These are phyloP conservation scores for Acanthamoeba castellanii DNA, from an alignment of 208 protist genomes.

Conservation along the genomic window DNA sequence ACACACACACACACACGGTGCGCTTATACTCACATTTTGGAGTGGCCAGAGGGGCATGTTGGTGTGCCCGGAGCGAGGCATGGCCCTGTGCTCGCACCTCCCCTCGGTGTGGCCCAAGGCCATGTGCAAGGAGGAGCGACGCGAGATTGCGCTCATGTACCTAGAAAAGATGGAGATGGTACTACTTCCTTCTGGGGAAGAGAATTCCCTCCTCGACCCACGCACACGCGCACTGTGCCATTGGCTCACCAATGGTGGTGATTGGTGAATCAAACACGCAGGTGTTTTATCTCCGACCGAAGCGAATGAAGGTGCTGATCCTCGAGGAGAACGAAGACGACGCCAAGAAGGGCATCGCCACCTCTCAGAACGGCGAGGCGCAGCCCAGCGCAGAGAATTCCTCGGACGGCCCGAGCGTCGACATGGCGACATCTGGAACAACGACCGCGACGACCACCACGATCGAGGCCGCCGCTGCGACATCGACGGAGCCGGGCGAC, in stretches of 20 bases:
- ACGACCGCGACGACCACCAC: too few relatives aligned
- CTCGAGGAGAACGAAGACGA: background rate
- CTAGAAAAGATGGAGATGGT: slow-evolving; percentile 9
- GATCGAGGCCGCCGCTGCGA: too few relatives aligned
- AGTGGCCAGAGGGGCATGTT: background rate
- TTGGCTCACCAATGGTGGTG: too few relatives aligned
- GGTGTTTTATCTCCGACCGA: slow-evolving; percentile 10
- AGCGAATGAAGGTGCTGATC: slow-evolving; percentile 53
- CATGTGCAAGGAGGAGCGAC: slow-evolving; percentile 21
- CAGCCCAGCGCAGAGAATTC: background rate
- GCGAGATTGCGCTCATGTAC: slow-evolving; percentile 6
- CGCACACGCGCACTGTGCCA: background rate
- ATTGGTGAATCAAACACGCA: background rate
- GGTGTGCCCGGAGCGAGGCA: slow-evolving; percentile 31
- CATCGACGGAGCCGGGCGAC: too few relatives aligned
- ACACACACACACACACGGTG: too few relatives aligned
- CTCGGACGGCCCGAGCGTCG: too few relatives aligned
- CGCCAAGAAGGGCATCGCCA: background rate
- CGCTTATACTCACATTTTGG: too few relatives aligned
- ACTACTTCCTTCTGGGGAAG: too few relatives aligned
- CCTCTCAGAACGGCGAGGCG: background rate
- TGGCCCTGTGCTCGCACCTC: slow-evolving; percentile 5
- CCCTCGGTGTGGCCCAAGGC: slow-evolving; percentile 9
- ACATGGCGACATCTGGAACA: too few relatives aligned
- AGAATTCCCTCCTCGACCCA: background rate